Conservation (phyloP, 208 protist species). For the Trypanosoma boissoni region DNA sequence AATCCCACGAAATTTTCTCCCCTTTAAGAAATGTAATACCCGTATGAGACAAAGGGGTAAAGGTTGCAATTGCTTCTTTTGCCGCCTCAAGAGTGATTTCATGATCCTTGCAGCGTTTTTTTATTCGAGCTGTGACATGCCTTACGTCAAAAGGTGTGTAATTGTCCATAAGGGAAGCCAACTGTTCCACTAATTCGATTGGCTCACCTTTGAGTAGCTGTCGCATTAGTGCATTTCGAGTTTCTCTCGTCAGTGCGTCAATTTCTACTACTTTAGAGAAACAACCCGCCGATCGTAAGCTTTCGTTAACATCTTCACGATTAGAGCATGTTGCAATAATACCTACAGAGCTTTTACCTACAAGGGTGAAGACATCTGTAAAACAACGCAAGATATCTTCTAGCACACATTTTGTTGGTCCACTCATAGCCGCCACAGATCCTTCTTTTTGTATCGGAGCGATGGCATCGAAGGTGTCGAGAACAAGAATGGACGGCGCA, state of each 20-base stretch:
- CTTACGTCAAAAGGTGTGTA: constrained; percentile 87
- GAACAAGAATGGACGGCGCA: constrained; percentile 76
- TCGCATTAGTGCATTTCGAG: constrained; percentile 40
- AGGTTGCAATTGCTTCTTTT: constrained; percentile 39
- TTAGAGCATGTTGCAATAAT: constrained; percentile 66
- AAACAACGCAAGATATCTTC: constrained; percentile 52
- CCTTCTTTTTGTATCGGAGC: constrained; percentile 74
- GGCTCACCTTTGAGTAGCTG: constrained; percentile 56
- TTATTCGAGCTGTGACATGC: constrained; percentile 53
- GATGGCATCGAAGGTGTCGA: constrained; percentile 85
- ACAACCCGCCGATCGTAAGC: constrained; percentile 57
- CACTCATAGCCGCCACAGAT: constrained; percentile 53
- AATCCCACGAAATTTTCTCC: constrained; percentile 64
- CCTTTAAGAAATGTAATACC: constrained; percentile 79
- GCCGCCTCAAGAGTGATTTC: constrained; percentile 19
- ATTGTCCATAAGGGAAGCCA: constrained; percentile 75
- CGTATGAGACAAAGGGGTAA: constrained; percentile 80
- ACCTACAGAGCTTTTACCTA: constrained; percentile 37
- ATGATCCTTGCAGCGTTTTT: constrained; percentile 6
- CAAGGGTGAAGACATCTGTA: constrained; percentile 29
- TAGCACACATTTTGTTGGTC: constrained; percentile 54
- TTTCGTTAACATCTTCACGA: constrained; percentile 66
- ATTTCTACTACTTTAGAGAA: constrained; percentile 64
- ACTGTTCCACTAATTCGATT: constrained; percentile 30
- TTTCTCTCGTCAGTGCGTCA: constrained; percentile 49